A percentile compares a stretch with the other conserved stretches of the same genome.
phyloP scores from a whole-genome alignment of 345 rosid genomes.

The Anastatica hierochuntica region DNA sequence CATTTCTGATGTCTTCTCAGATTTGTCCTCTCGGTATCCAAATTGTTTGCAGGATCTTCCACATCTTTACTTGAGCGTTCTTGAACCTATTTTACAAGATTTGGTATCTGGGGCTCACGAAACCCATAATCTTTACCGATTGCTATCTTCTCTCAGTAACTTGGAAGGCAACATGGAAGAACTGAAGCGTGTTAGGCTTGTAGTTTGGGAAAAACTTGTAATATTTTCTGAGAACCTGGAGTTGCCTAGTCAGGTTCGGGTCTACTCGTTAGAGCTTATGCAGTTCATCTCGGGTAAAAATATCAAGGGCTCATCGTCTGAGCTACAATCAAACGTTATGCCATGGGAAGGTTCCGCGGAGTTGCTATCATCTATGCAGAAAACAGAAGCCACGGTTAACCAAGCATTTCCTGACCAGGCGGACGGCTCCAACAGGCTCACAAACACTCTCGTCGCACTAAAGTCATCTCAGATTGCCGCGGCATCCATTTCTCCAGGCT shows the following conservation, averaged over 20 bases:
- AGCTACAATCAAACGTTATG: slow-evolving; percentile 40
- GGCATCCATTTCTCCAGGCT: slow-evolving; percentile 44
- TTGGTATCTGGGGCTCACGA: slow-evolving; percentile 40
- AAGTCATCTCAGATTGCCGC: slow-evolving; percentile 70
- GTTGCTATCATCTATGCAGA: slow-evolving; percentile 37
- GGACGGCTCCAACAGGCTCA: slow-evolving; percentile 54
- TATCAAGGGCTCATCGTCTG: slow-evolving; percentile 47
- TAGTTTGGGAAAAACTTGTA: slow-evolving; percentile 68
- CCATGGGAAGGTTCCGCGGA: slow-evolving; percentile 90
- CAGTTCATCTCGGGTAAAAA: slow-evolving; percentile 56
- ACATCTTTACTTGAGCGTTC: slow-evolving; percentile 42
- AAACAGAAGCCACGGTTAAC: slow-evolving; percentile 27
- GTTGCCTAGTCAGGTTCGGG: slow-evolving; percentile 66
- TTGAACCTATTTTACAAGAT: slow-evolving; percentile 57
- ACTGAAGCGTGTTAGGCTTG: slow-evolving; percentile 54
- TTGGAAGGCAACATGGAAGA: slow-evolving; percentile 60
- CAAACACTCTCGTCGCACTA: slow-evolving; percentile 82
- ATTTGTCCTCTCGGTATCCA: slow-evolving; percentile 31
- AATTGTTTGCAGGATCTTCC: slow-evolving; percentile 39
- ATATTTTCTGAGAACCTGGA: slow-evolving; percentile 63
- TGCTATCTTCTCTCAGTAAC: slow-evolving; percentile 70
- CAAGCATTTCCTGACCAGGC: slow-evolving; percentile 33
- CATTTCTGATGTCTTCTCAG: slow-evolving; percentile 56
- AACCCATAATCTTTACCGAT: slow-evolving; percentile 39
- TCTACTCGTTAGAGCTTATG: slow-evolving; percentile 78